Percentiles rank a stretch among this genome's conserved stretches.
Conservation (phyloP, 345 rosid genomes). For the Kernera saxatilis region DNA sequence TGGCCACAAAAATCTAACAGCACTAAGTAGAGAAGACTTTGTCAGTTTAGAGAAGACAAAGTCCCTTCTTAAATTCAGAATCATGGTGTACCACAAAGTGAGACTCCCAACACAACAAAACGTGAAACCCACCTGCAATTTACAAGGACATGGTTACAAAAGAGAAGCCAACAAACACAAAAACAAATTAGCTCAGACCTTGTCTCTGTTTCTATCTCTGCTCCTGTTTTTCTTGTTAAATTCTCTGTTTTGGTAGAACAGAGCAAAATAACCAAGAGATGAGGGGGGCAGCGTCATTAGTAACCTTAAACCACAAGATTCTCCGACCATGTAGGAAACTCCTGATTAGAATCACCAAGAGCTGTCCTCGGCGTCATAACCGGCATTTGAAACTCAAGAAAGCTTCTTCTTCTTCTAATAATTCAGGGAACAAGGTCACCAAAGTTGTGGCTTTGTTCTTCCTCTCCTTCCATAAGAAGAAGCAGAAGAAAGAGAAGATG, state of each 20-base stretch:
- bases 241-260: neutral
- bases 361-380: slow-evolving; percentile 23
- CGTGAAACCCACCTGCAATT: slow-evolving; percentile 30
- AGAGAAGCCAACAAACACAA: neutral
- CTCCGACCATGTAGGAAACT: slow-evolving; percentile 33
- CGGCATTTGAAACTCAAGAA: slow-evolving; percentile 33
- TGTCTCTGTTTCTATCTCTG: neutral
- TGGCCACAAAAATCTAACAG: neutral
- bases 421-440: slow-evolving; percentile 26
- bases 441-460: slow-evolving; percentile 34
- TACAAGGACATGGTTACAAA: slow-evolving; percentile 19
- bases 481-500: slow-evolving; percentile 35
- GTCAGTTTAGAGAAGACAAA: slow-evolving; percentile 2
- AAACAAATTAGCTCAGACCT: neutral
- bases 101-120: slow-evolving; percentile 8
- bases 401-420: slow-evolving; percentile 18
- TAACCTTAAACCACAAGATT: slow-evolving; percentile 32
- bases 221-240: neutral
- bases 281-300: slow-evolving; percentile 17
- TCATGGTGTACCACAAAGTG: slow-evolving; percentile 31
- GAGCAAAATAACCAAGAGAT: neutral
- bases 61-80: neutral
- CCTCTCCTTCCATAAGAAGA: slow-evolving; percentile 35
- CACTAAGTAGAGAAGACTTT: neutral
- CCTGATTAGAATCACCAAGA: slow-evolving; percentile 21